Evolutionary conservation across 2,329 filamentous ascomycete species (phyloP).

Genomic region (Neopestalotiopsis sp.): DNA sequence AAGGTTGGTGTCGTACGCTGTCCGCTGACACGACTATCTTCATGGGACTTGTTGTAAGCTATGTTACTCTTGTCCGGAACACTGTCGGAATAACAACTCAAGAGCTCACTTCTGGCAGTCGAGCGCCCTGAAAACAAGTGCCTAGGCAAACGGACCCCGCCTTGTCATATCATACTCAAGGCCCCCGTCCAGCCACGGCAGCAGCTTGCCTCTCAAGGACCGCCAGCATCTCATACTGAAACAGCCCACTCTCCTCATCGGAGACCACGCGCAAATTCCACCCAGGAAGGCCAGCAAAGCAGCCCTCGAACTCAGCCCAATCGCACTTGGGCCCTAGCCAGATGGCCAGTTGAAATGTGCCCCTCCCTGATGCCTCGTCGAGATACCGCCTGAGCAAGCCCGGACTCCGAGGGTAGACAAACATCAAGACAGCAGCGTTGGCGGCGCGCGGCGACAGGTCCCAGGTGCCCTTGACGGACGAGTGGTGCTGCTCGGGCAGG

Average conservation of each 20-base stretch:
- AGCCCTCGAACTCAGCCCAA: neutral
- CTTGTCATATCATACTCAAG: neutral
- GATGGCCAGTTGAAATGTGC: neutral
- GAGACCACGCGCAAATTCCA: neutral
- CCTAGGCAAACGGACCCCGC: too few relatives aligned
- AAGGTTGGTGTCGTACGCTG: neutral
- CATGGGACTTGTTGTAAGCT: too few relatives aligned
- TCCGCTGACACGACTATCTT: too few relatives aligned
- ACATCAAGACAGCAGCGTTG: constrained; percentile 33
- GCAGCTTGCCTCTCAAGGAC: neutral
- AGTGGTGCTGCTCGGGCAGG: constrained; percentile 24
- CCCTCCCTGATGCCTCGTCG: neutral
- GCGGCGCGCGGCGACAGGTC: constrained; percentile 31
- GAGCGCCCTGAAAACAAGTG: too few relatives aligned
- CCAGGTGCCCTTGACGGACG: constrained; percentile 38
- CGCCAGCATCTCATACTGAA: constrained; percentile 16
- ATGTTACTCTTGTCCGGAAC: too few relatives aligned
- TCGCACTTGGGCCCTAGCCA: constrained; percentile 11
- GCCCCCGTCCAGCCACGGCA: neutral
- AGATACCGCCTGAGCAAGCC: constrained; percentile 34
- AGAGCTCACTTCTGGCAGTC: too few relatives aligned
- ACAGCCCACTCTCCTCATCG: constrained; percentile 7
- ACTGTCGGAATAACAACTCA: too few relatives aligned
- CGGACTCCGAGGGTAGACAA: constrained; percentile 40
- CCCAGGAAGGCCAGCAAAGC: neutral